Conservation (phyloP, 805 yeast genomes). For the Starmerella stellata region DNA sequence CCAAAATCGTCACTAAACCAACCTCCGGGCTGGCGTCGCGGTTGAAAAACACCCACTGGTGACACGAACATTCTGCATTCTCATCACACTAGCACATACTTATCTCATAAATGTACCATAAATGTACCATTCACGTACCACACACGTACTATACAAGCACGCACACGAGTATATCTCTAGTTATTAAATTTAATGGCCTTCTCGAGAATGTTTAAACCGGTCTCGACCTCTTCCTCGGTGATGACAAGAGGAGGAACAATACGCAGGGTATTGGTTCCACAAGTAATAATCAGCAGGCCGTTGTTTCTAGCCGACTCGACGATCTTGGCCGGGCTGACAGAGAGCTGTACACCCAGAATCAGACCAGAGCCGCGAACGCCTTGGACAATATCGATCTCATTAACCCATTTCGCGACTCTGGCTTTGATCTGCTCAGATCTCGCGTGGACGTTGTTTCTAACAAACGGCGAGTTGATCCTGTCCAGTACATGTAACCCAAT, state of each 20-base stretch:
- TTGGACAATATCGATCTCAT: constrained; percentile 30
- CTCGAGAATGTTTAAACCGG: constrained; percentile 57
- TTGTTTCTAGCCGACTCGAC: constrained; percentile 53
- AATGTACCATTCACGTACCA: no score
- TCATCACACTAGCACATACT: neutral
- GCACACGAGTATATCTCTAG: no score
- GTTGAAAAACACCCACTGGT: constrained; percentile 13
- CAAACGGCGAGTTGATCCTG: constrained; percentile 40
- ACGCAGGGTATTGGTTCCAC: constrained; percentile 81
- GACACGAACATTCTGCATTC: neutral
- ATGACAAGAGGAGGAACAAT: constrained; percentile 85
- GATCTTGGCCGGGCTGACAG: constrained; percentile 41
- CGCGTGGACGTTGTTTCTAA: constrained; percentile 40
- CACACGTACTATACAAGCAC: no score
- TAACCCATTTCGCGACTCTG: constrained; percentile 22
- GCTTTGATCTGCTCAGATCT: constrained; percentile 41
- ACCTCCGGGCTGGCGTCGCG: constrained; percentile 12
- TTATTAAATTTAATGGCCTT: constrained; percentile 24
- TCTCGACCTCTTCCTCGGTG: constrained; percentile 43
- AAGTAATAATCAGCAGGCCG: constrained; percentile 73
- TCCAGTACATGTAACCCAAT: constrained; percentile 62
- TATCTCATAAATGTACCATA: neutral
- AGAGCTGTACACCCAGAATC: constrained; percentile 65
- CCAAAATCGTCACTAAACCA: neutral
- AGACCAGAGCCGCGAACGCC: constrained; percentile 81